Evolutionary conservation across 306 rosid genomes (phyloP).

Genomic region (Quercus agrifolia): DNA sequence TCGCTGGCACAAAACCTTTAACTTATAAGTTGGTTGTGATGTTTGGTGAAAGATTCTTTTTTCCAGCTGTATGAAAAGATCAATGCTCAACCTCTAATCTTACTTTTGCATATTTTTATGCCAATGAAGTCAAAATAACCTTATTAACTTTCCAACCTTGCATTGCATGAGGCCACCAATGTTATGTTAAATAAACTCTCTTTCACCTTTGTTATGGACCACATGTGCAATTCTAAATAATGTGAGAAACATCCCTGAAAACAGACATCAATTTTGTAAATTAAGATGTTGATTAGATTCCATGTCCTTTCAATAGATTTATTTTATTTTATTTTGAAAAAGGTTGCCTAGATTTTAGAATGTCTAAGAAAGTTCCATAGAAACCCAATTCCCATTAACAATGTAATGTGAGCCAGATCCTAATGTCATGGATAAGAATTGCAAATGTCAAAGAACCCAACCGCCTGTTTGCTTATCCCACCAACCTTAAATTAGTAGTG

Average conservation of each 20-base stretch:
- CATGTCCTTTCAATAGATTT: background rate
- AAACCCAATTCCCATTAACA: background rate
- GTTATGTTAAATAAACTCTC: no score
- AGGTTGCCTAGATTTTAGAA: background rate
- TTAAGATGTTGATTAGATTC: background rate
- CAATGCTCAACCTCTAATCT: background rate
- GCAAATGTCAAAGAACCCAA: no score
- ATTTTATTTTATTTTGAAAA: no score
- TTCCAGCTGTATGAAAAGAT: background rate
- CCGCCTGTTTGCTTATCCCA: background rate
- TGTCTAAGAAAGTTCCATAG: background rate
- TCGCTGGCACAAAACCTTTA: no score
- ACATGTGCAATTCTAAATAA: background rate
- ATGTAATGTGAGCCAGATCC: background rate
- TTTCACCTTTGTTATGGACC: no score
- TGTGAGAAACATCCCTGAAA: no score
- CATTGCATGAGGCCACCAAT: background rate
- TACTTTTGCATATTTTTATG: background rate
- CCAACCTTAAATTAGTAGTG: background rate
- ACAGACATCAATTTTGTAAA: background rate
- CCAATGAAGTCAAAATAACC: background rate
- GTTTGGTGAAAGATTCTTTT: background rate
- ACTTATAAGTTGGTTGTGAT: background rate
- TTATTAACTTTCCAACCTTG: background rate
- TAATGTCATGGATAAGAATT: no score